Conservation (phyloP, 805 yeast genomes). For the Priceomyces haplophilus region DNA sequence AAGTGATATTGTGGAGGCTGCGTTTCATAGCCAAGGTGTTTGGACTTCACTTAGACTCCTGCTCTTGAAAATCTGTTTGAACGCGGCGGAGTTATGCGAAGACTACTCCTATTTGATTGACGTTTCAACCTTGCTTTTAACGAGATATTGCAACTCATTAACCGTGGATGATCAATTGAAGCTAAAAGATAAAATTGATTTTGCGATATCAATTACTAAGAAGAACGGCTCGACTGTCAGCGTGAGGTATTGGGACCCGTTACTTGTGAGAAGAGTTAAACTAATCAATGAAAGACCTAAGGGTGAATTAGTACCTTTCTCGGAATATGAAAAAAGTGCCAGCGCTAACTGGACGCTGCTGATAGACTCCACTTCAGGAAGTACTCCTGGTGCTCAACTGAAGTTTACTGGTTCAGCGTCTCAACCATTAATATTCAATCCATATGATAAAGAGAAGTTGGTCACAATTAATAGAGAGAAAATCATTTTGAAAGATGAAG, state of each 20-base stretch:
- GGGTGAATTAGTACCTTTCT: conserved; percentile 44
- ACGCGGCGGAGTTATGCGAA: conserved; percentile 50
- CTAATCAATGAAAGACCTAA: conserved; percentile 22
- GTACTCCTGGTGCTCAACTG: neutral
- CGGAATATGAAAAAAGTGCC: conserved; percentile 19
- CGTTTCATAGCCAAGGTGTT: conserved; percentile 19
- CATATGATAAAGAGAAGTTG: conserved; percentile 30
- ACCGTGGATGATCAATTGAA: conserved; percentile 56
- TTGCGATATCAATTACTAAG: conserved; percentile 17
- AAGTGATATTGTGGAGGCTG: conserved; percentile 17
- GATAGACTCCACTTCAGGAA: neutral
- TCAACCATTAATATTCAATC: conserved; percentile 47
- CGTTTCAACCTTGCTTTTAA: conserved; percentile 53
- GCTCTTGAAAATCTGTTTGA: conserved; percentile 49
- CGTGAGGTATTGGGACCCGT: conserved; percentile 70
- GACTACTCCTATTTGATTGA: conserved; percentile 39
- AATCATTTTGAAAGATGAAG: conserved; percentile 45
- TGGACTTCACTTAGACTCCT: conserved; percentile 62
- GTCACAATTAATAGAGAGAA: conserved; percentile 48
- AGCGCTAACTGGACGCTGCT: conserved; percentile 1
- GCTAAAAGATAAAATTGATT: conserved; percentile 32
- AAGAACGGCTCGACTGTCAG: conserved; percentile 23
- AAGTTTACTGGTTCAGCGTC: conserved; percentile 4
- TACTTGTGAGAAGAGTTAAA: conserved; percentile 51
- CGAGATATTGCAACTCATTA: conserved; percentile 53